These are phyloP conservation scores for Aspergillus saccharolyticus DNA, from an alignment of 495 filamentous ascomycete species.

Conservation along the genomic window DNA sequence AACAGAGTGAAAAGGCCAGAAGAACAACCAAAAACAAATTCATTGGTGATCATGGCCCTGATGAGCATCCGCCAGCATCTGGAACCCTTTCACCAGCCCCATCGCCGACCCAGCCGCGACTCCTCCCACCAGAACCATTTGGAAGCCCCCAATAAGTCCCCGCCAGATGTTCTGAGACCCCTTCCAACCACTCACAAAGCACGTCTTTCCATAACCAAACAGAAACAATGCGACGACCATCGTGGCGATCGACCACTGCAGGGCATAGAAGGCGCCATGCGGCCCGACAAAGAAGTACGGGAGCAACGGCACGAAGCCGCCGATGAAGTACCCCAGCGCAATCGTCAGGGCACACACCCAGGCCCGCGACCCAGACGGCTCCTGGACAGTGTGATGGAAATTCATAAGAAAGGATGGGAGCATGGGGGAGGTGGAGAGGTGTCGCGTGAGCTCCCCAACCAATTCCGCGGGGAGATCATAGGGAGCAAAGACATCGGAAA, in stretches of 20 bases:
- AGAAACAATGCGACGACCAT: conserved; percentile 66
- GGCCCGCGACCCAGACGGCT: conserved; percentile 48
- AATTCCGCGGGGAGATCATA: conserved; percentile 48
- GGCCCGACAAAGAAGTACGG: conserved; percentile 69
- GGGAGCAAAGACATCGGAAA: conserved; percentile 49
- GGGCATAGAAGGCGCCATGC: conserved; percentile 50
- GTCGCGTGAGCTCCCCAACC: conserved; percentile 39
- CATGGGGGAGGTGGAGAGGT: conserved; percentile 44
- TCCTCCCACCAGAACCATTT: conserved; percentile 65
- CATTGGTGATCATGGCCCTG: background rate
- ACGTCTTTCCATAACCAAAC: conserved; percentile 72
- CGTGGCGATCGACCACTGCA: conserved; percentile 63
- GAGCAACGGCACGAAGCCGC: conserved; percentile 66
- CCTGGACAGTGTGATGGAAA: conserved; percentile 51
- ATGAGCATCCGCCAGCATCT: conserved; percentile 27
- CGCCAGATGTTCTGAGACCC: conserved; percentile 34
- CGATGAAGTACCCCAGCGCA: conserved; percentile 67
- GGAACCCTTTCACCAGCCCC: conserved; percentile 57
- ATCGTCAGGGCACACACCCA: conserved; percentile 61
- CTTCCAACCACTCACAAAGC: conserved; percentile 41
- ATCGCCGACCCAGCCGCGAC: conserved; percentile 62
- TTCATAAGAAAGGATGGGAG: conserved; percentile 53
- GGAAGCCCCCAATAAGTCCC: conserved; percentile 45
- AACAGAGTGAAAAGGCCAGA: background rate
- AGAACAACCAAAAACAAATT: background rate